Evolutionary conservation across 225 moss, liverwort and hornwort species (phyloP).

Genomic region (Sphagnum contortum): DNA sequence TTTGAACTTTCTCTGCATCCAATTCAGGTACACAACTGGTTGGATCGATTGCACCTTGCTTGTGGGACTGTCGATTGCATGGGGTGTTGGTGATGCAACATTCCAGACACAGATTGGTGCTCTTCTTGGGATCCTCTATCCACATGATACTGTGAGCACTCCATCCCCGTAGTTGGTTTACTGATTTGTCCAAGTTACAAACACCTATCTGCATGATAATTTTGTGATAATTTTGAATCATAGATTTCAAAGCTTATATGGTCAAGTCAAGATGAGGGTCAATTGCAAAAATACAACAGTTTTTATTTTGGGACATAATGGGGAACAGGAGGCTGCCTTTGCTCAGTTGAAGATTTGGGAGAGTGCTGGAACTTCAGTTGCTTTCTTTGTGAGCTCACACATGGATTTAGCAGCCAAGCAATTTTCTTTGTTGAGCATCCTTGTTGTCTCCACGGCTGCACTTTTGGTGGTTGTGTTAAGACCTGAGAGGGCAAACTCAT

Average conservation of each 20-base stretch:
- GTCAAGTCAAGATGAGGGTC: too few relatives aligned
- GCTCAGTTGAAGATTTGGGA: constrained; percentile 96
- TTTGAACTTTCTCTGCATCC: too few relatives aligned
- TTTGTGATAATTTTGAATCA: too few relatives aligned
- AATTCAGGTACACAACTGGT: constrained; percentile 31
- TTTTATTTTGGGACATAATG: not conserved
- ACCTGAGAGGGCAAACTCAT: not conserved
- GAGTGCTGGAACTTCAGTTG: constrained; percentile 83
- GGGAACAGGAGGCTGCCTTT: constrained; percentile 71
- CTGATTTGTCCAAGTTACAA: too few relatives aligned
- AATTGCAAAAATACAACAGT: too few relatives aligned
- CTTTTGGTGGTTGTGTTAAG: constrained; percentile 43
- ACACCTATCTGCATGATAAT: too few relatives aligned
- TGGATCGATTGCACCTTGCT: constrained; percentile 33
- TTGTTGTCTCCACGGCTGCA: constrained; percentile 52
- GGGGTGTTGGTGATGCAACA: constrained; percentile 85
- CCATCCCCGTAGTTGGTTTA: too few relatives aligned
- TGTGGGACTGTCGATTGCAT: constrained; percentile 46
- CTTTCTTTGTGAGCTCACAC: constrained; percentile 74
- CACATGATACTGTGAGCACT: constrained; percentile 56
- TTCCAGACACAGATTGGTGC: constrained; percentile 87
- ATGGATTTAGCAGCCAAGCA: constrained; percentile 45
- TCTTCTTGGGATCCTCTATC: constrained; percentile 74
- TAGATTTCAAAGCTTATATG: too few relatives aligned
- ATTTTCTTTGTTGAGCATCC: constrained; percentile 42